Evolutionary conservation across 2,329 filamentous ascomycete species (phyloP).

Genomic region (Albophoma yamanashiensis): DNA sequence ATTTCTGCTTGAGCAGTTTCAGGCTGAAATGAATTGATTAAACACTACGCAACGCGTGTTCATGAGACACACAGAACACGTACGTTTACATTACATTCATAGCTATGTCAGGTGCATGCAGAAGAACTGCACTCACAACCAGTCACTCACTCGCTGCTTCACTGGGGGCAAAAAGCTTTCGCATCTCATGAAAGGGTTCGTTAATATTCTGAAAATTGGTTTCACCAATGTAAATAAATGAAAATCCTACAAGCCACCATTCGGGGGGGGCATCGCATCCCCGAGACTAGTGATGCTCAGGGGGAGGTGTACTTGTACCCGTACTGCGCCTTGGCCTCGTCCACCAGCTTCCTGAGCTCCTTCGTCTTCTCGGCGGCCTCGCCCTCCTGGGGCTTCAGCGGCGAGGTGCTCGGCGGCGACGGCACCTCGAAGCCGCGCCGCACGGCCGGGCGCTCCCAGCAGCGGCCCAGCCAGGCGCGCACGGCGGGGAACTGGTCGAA

Average conservation of each 20-base stretch:
- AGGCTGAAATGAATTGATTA: background rate
- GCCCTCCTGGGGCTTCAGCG: slow-evolving; percentile 7
- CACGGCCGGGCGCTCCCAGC: slow-evolving; percentile 56
- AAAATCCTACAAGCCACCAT: background rate
- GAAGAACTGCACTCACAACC: background rate
- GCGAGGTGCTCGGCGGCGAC: slow-evolving; percentile 31
- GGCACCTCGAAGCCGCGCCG: slow-evolving; percentile 66
- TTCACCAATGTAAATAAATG: background rate
- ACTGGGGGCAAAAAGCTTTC: background rate
- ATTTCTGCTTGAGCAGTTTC: background rate
- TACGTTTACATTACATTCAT: background rate
- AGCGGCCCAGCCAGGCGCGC: slow-evolving; percentile 61
- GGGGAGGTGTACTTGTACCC: slow-evolving; percentile 36
- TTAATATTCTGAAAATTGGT: background rate
- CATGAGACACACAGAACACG: background rate
- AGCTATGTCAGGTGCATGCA: background rate
- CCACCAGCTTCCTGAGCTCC: slow-evolving; percentile 21
- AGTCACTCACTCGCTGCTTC: background rate
- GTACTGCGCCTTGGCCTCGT: slow-evolving; percentile 32
- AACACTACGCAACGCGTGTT: background rate
- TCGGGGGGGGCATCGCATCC: too few relatives aligned
- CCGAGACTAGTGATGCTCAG: slow-evolving; percentile 8
- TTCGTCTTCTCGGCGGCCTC: slow-evolving; percentile 10
- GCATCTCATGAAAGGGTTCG: background rate
- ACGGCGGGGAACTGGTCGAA: slow-evolving; percentile 56